phyloP scores from a whole-genome alignment of 179 eudicot genomes.

The Drosera spatulata region DNA sequence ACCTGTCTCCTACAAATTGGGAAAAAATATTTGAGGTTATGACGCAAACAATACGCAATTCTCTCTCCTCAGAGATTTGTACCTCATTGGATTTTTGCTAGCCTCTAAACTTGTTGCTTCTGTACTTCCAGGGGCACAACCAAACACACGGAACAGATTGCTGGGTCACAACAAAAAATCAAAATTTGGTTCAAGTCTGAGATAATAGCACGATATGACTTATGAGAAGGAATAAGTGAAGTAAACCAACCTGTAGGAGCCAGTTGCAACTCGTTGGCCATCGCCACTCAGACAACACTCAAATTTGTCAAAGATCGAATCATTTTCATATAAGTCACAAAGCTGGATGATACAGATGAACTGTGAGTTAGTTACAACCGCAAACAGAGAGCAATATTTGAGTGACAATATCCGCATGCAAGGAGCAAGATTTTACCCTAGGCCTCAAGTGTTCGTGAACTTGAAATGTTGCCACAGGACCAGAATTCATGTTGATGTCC shows the following conservation, averaged over 20 bases:
- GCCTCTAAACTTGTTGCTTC: constrained; percentile 65
- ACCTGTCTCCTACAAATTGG: constrained; percentile 33
- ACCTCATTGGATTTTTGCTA: constrained; percentile 75
- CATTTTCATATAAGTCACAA: constrained; percentile 14
- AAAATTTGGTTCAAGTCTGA: background rate
- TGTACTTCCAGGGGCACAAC: constrained; percentile 35
- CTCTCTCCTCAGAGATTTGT: background rate
- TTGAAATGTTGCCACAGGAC: constrained; percentile 54
- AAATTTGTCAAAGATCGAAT: no score
- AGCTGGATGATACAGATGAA: constrained; percentile 22
- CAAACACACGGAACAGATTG: constrained; percentile 64
- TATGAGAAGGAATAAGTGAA: no score
- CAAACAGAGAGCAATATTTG: background rate
- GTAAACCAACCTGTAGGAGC: constrained; percentile 47
- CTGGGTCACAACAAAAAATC: constrained; percentile 19
- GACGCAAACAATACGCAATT: no score
- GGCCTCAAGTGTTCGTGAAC: constrained; percentile 60
- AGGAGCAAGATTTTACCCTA: constrained; percentile 23
- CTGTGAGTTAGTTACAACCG: background rate
- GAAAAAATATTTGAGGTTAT: background rate
- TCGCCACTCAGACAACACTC: no score
- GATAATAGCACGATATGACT: background rate
- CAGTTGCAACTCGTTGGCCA: constrained; percentile 30
- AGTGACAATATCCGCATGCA: background rate
- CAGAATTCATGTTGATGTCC: constrained; percentile 68